These are phyloP conservation scores for Halophytophthora batemanensis DNA, from an alignment of 352 stramenopile species.

Conservation along the genomic window DNA sequence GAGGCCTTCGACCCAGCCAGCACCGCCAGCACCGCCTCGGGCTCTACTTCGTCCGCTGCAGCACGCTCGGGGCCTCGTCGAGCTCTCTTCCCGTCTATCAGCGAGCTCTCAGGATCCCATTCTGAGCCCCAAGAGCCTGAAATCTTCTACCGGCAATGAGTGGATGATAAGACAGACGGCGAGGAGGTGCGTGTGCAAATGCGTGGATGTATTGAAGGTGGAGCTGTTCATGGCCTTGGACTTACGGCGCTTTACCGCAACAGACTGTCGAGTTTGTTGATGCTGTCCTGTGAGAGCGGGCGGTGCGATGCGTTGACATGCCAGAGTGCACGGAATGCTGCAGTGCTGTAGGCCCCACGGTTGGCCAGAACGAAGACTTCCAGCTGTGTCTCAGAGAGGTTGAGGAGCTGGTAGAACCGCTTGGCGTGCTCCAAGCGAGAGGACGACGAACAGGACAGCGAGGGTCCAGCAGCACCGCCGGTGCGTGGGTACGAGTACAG, in stretches of 20 bases:
- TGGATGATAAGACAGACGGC: neutral
- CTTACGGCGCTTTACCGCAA: conserved; percentile 36
- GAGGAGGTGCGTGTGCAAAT: neutral
- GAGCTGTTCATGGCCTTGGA: neutral
- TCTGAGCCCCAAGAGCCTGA: conserved; percentile 40
- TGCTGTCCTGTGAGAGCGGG: conserved; percentile 63
- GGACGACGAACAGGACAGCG: conserved; percentile 19
- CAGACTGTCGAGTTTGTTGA: conserved; percentile 84
- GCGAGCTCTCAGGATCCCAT: conserved; percentile 29
- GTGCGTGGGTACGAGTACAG: conserved; percentile 72
- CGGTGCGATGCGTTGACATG: conserved; percentile 71
- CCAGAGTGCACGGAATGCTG: conserved; percentile 74
- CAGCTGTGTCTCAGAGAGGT: conserved; percentile 69
- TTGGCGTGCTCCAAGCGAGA: conserved; percentile 79
- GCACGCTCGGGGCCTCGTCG: conserved; percentile 17
- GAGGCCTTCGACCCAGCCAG: conserved; percentile 52
- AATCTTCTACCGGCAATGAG: conserved; percentile 44
- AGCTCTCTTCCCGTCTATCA: conserved; percentile 49
- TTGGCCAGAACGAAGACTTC: conserved; percentile 80
- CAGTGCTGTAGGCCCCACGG: conserved; percentile 49
- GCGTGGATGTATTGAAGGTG: neutral
- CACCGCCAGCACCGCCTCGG: conserved; percentile 11
- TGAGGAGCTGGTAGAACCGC: conserved; percentile 72
- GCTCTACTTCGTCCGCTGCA: conserved; percentile 9
- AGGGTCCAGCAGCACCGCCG: conserved; percentile 19